A percentile compares a stretch with the other conserved stretches of the same genome.
Evolutionary conservation across 108 stramenopile species (phyloP).

Genomic region (Seminavis robusta): DNA sequence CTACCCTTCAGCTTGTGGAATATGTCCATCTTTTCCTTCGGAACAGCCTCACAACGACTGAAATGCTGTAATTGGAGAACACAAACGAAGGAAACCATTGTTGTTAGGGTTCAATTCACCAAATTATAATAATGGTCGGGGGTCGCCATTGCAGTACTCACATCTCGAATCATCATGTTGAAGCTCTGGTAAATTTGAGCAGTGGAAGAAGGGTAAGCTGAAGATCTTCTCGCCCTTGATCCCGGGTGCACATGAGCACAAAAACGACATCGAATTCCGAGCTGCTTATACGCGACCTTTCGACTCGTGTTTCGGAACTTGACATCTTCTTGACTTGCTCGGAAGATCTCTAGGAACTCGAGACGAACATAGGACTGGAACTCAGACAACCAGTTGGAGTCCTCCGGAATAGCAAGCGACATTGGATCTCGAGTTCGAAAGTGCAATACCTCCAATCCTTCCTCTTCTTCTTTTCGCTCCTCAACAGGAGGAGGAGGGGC

Average conservation of each 20-base stretch:
- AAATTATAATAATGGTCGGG: too few species aligned
- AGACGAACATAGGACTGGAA: conserved; percentile 45
- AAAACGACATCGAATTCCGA: conserved; percentile 44
- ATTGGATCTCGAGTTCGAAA: too few species aligned
- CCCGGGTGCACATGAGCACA: conserved; percentile 31
- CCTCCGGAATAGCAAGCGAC: too few species aligned
- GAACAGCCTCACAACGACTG: too few species aligned
- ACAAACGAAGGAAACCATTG: too few species aligned
- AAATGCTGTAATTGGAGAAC: too few species aligned
- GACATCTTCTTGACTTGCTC: conserved; percentile 33
- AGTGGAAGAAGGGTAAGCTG: conserved; percentile 36
- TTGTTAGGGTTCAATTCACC: too few species aligned
- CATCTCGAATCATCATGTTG: conserved; percentile 51
- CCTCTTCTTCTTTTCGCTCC: too few species aligned
- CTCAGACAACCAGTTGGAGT: conserved; percentile 43
- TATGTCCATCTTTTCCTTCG: conserved; percentile 1
- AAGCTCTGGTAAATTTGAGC: conserved; percentile 46
- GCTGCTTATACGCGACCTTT: conserved; percentile 33
- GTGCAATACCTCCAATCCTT: too few species aligned
- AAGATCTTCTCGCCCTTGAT: conserved; percentile 26
- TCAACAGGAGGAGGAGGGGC: too few species aligned
- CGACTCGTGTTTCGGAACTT: too few species aligned
- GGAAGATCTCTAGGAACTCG: conserved; percentile 40
- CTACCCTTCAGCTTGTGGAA: conserved; percentile 26
- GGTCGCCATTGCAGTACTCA: conserved; percentile 33